Evolutionary conservation across 805 yeast genomes (phyloP), one percentile per base, ranked within the genome.

Genomic region (Nakazawaea anatomiae): DNA sequence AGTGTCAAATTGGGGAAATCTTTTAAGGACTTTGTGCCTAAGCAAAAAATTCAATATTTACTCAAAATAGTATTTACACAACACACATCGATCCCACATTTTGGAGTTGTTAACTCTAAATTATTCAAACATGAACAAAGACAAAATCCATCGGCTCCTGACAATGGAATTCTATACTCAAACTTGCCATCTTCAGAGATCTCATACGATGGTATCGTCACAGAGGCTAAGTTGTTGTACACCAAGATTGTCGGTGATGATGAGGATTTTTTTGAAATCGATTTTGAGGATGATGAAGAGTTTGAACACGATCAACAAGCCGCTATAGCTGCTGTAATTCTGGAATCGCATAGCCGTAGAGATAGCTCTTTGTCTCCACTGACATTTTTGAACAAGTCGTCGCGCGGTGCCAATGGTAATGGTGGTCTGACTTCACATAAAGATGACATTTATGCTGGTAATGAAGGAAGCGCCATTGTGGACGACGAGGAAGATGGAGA

Each of bases 241-340:
- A 83, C 80, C 54, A 74, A 77, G 51, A 83, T 92, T 55, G 95
- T 94, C 9, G 98, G 98, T 8, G 80, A 96, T 1, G 94, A 87
- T 63, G 97, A 92, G 60, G 98, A 92, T 68, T 94, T 94, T 70
- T 92, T 92, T 63, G 96, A 89, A 65, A 88, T 92, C 41, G 98
- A 92, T 67, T 92, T 92, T 63, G 97, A 92, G 67, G 98, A 92
- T 65, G 97, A 90, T 25, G 96, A 87, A 42, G 91, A 83, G 36
- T 42, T 44, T 27, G 46, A 40, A 12, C 51, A 48, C 25, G 51
- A 48, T 32, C 47, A 43, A 30, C 46, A 48, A 39, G 8, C 34
- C 29, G 43, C 43, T 7, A 43, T 48, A 3, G 42, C 32, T 9
- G 46, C 44, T 30, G 51, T 48, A 29, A 42, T 35, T 2, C 43